Evolutionary conservation across 495 filamentous ascomycete genomes (phyloP), one percentile per base, ranked within the genome.

Genomic region (Cercophora scortea): DNA sequence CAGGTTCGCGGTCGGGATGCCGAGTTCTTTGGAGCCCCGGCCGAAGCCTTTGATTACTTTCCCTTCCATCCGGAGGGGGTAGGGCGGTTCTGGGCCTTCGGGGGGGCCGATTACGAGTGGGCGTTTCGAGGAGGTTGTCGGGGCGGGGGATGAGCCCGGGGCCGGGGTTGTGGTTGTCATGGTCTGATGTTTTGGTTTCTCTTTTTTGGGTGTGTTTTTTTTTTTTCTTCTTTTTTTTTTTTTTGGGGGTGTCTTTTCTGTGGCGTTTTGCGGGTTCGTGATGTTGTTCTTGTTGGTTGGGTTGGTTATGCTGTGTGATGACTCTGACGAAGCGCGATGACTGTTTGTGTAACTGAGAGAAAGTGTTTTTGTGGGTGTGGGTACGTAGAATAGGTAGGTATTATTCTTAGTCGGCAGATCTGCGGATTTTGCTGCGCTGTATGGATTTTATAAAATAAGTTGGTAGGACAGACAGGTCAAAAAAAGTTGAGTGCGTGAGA

Each of bases 1-100:
- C 56, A 98, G 91, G 73, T 98, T 98, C 60, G 93, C 93, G 0
- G 93, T 98, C 3, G 93, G 93, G 68, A 97, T 96, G 51, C 92
- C 90, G 52, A 98, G 84, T 78, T 95, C 90, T 73, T 88, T 92
- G 65, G 86, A 90, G 41, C 93, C 93, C 42, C 93, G 84, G 15
- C 93, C 93, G 70, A 96, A 97, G 39, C 93, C 93, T 64, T 87
- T 84, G 61, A 97, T 88, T 13, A 98, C 89, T 45, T 81, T 78
- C 7, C 93, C 93, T 40, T 82, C 82, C 64, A 96, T 79, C 45
- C 74, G 80, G 55, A 96, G 74, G 0, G 93, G 93, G 70, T 83
- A 97, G 0, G 93, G 92, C 12, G 80, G 49, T 53, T 77, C 68
- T 10, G 93, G 92, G 12, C 89, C 90, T 13, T 65, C 58, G 18